These are phyloP conservation scores for Talinum fruticosum DNA, from an alignment of 148 eudicot genomes.

Conservation along the genomic window DNA sequence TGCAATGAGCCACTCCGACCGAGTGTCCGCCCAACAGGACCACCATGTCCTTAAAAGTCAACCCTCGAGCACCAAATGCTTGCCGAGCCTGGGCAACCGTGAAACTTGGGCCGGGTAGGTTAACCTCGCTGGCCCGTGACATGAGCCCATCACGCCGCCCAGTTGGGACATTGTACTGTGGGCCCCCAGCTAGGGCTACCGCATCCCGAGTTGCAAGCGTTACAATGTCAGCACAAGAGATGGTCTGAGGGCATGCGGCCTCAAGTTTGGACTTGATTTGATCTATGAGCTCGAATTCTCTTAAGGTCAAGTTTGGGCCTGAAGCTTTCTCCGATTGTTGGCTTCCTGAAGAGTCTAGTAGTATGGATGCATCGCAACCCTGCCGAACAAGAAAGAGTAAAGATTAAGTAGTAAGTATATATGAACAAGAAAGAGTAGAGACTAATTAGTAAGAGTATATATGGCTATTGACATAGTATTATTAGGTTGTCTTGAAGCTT, in stretches of 20 bases:
- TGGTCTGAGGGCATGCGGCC: constrained; percentile 12
- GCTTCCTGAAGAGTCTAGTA: constrained; percentile 19
- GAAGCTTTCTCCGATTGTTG: constrained; percentile 24
- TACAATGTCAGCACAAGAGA: constrained; percentile 28
- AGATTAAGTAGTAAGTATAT: background rate
- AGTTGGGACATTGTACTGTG: constrained; percentile 9
- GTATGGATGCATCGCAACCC: constrained; percentile 29
- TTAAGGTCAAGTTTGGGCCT: constrained; percentile 14
- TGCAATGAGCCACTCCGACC: constrained; percentile 29
- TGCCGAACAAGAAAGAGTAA: background rate
- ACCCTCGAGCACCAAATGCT: constrained; percentile 14
- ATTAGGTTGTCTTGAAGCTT: no score
- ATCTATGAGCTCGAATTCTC: constrained; percentile 22
- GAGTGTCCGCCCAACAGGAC: constrained; percentile 28
- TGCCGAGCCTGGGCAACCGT: constrained; percentile 16
- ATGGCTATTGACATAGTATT: background rate
- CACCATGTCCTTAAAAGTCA: constrained; percentile 26
- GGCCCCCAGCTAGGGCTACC: constrained; percentile 19
- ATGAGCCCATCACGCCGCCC: constrained; percentile 26
- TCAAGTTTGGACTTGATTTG: constrained; percentile 20
- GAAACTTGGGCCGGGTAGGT: constrained; percentile 21
- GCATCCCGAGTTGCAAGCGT: constrained; percentile 23
- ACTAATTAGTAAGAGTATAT: background rate
- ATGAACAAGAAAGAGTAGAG: background rate
- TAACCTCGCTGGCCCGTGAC: constrained; percentile 16